These are phyloP conservation scores for Aplosporella prunicola DNA, from an alignment of 2,329 filamentous ascomycete genomes.

Conservation along the genomic window DNA sequence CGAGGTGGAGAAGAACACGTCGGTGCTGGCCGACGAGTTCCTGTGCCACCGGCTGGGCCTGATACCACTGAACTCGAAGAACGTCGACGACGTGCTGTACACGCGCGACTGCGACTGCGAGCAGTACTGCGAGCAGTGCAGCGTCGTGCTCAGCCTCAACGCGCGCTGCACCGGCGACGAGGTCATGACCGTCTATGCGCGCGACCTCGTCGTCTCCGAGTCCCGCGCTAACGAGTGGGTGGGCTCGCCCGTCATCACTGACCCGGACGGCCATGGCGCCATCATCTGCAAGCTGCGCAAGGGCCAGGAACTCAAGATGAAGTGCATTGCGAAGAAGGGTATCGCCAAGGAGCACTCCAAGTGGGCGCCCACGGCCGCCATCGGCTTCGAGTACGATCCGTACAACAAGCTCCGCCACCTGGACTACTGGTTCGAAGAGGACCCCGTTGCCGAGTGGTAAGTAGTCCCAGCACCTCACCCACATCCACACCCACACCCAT, in stretches of 20 bases:
- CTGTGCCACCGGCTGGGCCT: constrained; percentile 86
- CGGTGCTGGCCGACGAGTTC: constrained; percentile 94
- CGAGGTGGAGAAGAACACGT: constrained; percentile 85
- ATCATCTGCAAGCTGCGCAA: constrained; percentile 85
- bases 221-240: constrained; percentile 63
- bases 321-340: constrained; percentile 92
- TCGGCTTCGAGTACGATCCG: constrained; percentile 97
- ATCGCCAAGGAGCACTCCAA: constrained; percentile 99
- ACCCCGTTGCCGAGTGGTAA: constrained; percentile 76
- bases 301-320: constrained; percentile 82
- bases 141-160: constrained; percentile 73
- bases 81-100: constrained; percentile 73
- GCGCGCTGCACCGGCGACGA: constrained; percentile 78
- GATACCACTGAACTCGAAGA: constrained; percentile 76
- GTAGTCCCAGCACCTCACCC: constrained; percentile 22
- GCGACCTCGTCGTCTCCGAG: constrained; percentile 68
- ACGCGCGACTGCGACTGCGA: constrained; percentile 95
- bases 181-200: constrained; percentile 88
- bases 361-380: constrained; percentile 85
- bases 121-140: constrained; percentile 86
- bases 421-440: constrained; percentile 90
- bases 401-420: constrained; percentile 91
- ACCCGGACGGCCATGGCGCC: constrained; percentile 70
- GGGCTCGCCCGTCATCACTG: constrained; percentile 73
- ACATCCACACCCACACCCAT: no score